A percentile compares a stretch with the other conserved stretches of the same genome.
Conservation (phyloP, 2,329 filamentous ascomycete genomes). For the Fusarium nanum region DNA sequence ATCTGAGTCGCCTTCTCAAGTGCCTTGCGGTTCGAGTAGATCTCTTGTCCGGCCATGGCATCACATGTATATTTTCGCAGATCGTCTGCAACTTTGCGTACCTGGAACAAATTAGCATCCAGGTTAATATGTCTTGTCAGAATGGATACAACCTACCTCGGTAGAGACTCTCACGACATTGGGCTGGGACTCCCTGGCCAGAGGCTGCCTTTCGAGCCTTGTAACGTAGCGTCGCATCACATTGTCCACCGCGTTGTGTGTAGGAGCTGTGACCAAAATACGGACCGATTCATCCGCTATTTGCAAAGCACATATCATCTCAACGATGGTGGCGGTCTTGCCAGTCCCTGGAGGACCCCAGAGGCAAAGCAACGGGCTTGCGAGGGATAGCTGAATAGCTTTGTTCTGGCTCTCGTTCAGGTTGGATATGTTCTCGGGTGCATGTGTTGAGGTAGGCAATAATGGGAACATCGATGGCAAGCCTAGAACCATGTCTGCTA, state of each 20-base stretch:
- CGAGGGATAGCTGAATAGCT: constrained; percentile 41
- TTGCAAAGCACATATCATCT: constrained; percentile 52
- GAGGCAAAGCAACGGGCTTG: constrained; percentile 52
- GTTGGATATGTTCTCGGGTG: background rate
- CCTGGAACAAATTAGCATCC: constrained; percentile 28
- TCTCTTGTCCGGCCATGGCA: constrained; percentile 48
- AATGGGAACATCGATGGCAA: background rate
- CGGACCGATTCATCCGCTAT: constrained; percentile 37
- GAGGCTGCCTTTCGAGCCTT: background rate
- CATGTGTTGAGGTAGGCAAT: accelerated
- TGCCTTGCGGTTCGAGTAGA: constrained; percentile 45
- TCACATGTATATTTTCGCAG: constrained; percentile 53
- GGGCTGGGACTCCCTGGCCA: background rate
- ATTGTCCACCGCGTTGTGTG: constrained; percentile 60
- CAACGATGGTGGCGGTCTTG: constrained; percentile 57
- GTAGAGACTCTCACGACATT: constrained; percentile 27
- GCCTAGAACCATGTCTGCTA: constrained; percentile 39
- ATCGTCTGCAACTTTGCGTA: constrained; percentile 51
- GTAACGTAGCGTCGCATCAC: constrained; percentile 52
- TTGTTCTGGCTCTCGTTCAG: constrained; percentile 35
- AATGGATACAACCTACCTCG: constrained; percentile 8
- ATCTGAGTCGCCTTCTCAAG: constrained; percentile 53
- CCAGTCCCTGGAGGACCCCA: constrained; percentile 60
- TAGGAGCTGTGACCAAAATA: constrained; percentile 56
- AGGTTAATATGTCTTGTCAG: background rate